Base-by-base conservation (phyloP, 176 grass and related monocot species). In the Zea mays region DNA sequence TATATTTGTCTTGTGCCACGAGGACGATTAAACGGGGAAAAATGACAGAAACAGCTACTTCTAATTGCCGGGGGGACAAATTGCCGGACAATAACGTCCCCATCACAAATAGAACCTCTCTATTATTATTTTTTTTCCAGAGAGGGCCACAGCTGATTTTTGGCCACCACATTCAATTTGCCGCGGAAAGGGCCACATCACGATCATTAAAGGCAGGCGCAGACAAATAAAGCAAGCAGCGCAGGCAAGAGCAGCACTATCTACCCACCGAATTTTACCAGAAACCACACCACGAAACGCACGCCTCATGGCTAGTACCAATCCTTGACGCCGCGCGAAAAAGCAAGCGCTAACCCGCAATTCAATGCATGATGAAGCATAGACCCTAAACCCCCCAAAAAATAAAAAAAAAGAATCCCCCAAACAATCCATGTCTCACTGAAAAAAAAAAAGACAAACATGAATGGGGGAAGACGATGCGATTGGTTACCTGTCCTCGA, bases 151-250 rank as follows among this genome's bases (percentile, higher is more conserved):
- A n/a, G 35, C 8, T 44, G 50, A 69, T 17, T 78, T 79, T 79
- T 73, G 61, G 67, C 8, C 44, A 79, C 66, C 74, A 73, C 80
- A 83, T 74, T 52, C 69, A 84, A 88, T 71, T 79, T 62, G 69
- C 75, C 71, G 62, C 37, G 57, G 60, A 65, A 83, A 78, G 62
- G 62, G 69, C 69, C 76, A 79, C 76, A 65, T 85, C 61, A 45
- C 76, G 60, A 80, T 74, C 83, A 74, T 43, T 65, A 45, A 72
- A 86, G 54, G 35, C 43, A 62, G 54, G 35, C 43, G 71, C 33
- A 48, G 12, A 84, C 27, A 69, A 84, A 71, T 62, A 57, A 76
- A 84, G 64, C 55, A 77, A 77, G 34, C 56, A 67, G 35, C 67
- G 38, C 65, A 71, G 69, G 54, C 76, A 27, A 80, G 77, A 85